These are phyloP conservation scores for Tetracladium setigerum DNA, from an alignment of 495 filamentous ascomycete genomes.

Conservation along the genomic window DNA sequence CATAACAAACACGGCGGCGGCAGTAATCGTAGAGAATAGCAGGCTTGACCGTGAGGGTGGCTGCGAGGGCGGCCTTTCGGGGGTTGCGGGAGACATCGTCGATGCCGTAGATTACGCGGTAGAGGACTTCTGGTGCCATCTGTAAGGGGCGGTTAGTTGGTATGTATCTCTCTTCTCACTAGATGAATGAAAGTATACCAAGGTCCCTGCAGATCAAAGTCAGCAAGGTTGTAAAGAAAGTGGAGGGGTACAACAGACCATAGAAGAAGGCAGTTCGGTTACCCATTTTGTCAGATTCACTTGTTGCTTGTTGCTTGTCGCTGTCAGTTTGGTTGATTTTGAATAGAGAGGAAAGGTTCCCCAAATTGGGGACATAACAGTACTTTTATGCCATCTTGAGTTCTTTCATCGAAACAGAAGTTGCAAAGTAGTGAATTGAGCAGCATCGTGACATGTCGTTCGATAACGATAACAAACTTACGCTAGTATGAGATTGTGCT, in stretches of 20 bases:
- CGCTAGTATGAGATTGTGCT: too few relatives aligned
- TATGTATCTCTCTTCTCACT: background rate
- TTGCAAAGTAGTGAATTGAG: too few relatives aligned
- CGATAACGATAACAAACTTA: too few relatives aligned
- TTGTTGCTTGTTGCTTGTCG: background rate
- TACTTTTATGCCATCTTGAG: too few relatives aligned
- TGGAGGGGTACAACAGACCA: conserved; percentile 27
- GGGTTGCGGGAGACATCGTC: conserved; percentile 22
- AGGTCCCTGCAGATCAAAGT: conserved; percentile 19
- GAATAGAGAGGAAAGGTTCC: too few relatives aligned
- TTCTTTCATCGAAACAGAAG: too few relatives aligned
- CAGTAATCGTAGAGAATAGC: conserved; percentile 68
- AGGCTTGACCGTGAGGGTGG: conserved; percentile 50
- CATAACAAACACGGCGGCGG: conserved; percentile 56
- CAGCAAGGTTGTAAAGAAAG: background rate
- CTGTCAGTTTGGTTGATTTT: background rate
- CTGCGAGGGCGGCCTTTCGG: conserved; percentile 34
- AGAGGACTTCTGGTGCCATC: conserved; percentile 64
- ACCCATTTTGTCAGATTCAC: conserved; percentile 11
- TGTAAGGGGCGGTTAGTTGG: conserved; percentile 20
- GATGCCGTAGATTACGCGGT: conserved; percentile 55
- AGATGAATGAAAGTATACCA: conserved; percentile 13
- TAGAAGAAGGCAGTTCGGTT: conserved; percentile 50
- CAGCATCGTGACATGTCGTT: too few relatives aligned
- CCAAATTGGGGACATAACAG: too few relatives aligned